A percentile compares a stretch with the other conserved stretches of the same genome.
These are phyloP conservation scores for Gillenia trifoliata DNA, from an alignment of 306 rosid species.

Conservation along the genomic window DNA sequence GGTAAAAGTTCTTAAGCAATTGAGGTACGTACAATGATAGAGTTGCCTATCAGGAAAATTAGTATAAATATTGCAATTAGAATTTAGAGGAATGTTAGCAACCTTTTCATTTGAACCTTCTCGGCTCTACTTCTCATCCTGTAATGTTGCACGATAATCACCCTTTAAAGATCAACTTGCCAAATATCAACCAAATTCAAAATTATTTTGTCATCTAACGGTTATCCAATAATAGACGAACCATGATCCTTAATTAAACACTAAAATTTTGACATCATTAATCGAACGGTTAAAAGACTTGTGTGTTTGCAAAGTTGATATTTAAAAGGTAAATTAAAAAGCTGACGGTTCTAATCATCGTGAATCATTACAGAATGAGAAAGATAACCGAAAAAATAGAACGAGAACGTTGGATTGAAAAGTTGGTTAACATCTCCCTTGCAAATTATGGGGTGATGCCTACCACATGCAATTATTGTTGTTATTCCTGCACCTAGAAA, in stretches of 20 bases:
- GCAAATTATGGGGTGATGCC: not conserved
- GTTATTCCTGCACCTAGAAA: not conserved
- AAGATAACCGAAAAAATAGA: not conserved
- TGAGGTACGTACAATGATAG: no score
- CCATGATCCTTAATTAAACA: not conserved
- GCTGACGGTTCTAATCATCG: rapidly evolving
- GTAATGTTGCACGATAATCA: no score
- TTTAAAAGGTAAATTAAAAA: no score
- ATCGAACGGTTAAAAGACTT: not conserved
- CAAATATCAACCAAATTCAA: not conserved
- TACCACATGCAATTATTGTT: not conserved
- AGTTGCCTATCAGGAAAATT: not conserved
- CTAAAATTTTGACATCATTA: not conserved
- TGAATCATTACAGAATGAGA: no score
- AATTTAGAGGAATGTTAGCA: no score
- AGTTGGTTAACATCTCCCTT: not conserved
- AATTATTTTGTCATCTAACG: no score
- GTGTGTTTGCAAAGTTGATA: no score
- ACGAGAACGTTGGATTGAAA: not conserved
- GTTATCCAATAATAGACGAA: not conserved
- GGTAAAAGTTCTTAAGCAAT: no score
- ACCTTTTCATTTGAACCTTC: no score
- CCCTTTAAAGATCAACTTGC: no score
- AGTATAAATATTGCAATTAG: not conserved
- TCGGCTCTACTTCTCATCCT: no score